Conservation (phyloP, 495 filamentous ascomycete species). For the Cercophora scortea region DNA sequence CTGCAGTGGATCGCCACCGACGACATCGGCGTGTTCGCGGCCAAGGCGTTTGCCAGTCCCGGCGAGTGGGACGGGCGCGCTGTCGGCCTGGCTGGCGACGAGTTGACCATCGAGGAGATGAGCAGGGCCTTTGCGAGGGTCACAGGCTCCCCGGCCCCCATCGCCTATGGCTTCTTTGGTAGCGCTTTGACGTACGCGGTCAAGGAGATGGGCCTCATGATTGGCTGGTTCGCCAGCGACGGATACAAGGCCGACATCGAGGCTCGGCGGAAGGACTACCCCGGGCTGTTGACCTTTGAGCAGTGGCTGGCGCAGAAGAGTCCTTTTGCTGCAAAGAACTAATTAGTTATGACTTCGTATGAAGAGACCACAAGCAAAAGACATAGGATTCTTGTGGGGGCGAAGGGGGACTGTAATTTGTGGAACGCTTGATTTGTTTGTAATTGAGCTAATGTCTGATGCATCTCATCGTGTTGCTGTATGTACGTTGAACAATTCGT, state of each 20-base stretch:
- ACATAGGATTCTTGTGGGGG: too few relatives aligned
- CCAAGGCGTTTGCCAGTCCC: slow-evolving; percentile 44
- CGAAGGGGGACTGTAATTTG: too few relatives aligned
- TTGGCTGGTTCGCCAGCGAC: slow-evolving; percentile 38
- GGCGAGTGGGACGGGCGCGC: slow-evolving; percentile 28
- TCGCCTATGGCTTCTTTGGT: slow-evolving; percentile 30
- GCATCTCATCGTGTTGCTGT: too few relatives aligned
- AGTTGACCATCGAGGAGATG: slow-evolving; percentile 34
- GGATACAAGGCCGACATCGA: slow-evolving; percentile 37
- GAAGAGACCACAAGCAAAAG: too few relatives aligned
- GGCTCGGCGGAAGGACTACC: slow-evolving; percentile 27
- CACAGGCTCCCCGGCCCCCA: slow-evolving; percentile 30
- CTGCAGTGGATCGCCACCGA: slow-evolving; percentile 50
- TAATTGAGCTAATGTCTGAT: too few relatives aligned
- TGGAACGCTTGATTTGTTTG: too few relatives aligned
- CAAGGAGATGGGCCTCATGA: slow-evolving; percentile 34
- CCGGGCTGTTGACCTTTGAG: slow-evolving; percentile 32
- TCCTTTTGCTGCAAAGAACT: slow-evolving; percentile 18
- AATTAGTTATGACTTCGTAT: too few relatives aligned
- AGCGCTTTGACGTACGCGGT: slow-evolving; percentile 29
- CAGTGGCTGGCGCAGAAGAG: slow-evolving; percentile 33
- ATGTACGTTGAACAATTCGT: too few relatives aligned
- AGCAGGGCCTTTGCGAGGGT: slow-evolving; percentile 26
- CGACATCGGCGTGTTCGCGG: slow-evolving; percentile 61
- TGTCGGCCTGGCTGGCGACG: slow-evolving; percentile 38